Conservation (phyloP, 257 asterid genomes). For the Sherardia arvensis region DNA sequence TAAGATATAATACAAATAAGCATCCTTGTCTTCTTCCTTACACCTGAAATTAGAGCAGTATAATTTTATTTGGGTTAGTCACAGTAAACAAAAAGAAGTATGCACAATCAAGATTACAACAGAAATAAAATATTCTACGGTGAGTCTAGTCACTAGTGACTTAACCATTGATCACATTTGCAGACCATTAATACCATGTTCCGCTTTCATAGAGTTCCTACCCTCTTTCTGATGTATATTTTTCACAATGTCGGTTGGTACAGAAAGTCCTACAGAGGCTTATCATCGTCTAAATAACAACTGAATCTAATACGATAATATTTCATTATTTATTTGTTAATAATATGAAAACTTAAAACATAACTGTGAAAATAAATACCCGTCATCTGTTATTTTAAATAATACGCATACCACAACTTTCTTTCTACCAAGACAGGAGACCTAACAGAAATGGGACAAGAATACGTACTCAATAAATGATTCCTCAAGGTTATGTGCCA, state of each 20-base stretch:
- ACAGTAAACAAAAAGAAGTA: background rate
- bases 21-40: conserved; percentile 91
- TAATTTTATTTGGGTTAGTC: conserved; percentile 3
- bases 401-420: background rate
- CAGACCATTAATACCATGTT: background rate
- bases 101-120: background rate
- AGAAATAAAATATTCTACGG: background rate
- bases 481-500: conserved; percentile 73
- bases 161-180: background rate
- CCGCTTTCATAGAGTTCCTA: background rate
- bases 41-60: conserved; percentile 51
- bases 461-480: conserved; percentile 79
- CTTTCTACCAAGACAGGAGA: background rate
- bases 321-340: background rate
- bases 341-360: background rate
- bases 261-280: background rate
- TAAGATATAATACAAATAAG: conserved; percentile 70
- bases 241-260: background rate
- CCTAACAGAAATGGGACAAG: conserved; percentile 1
- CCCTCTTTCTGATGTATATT: background rate
- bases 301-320: background rate
- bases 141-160: background rate
- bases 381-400: no score
- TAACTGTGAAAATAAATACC: no score
- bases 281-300: background rate